Percentiles rank a stretch among this genome's conserved stretches.
These are phyloP conservation scores for Phoma herbarum DNA, from an alignment of 2,329 filamentous ascomycete genomes.

Conservation along the genomic window DNA sequence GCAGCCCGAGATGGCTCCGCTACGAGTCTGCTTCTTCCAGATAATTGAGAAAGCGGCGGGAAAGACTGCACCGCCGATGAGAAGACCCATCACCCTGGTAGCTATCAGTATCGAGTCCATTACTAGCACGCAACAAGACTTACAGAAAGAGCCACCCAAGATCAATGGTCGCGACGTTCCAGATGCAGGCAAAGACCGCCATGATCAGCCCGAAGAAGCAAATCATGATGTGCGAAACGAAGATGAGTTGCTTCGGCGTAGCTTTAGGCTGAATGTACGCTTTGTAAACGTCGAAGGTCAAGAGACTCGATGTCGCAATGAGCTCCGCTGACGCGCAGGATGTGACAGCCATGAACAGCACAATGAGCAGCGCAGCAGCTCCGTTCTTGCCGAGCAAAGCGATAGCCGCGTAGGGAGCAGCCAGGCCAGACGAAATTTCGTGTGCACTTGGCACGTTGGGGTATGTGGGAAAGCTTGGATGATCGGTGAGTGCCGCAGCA, in stretches of 20 bases:
- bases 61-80: slow-evolving; percentile 56
- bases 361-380: slow-evolving; percentile 40
- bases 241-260: slow-evolving; percentile 48
- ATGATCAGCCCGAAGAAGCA: slow-evolving; percentile 53
- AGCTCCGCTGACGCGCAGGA: slow-evolving; percentile 52
- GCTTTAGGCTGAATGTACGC: slow-evolving; percentile 53
- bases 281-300: slow-evolving; percentile 58
- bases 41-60: slow-evolving; percentile 50
- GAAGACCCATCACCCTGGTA: slow-evolving; percentile 50
- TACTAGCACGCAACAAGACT: slow-evolving; percentile 1
- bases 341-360: slow-evolving; percentile 50
- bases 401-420: slow-evolving; percentile 42
- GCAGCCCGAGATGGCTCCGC: slow-evolving; percentile 47
- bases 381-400: slow-evolving; percentile 43
- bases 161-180: slow-evolving; percentile 52
- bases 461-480: slow-evolving; percentile 56
- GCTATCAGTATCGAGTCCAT: slow-evolving; percentile 16
- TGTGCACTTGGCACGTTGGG: slow-evolving; percentile 40
- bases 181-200: slow-evolving; percentile 52
- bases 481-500: slow-evolving; percentile 55
- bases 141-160: slow-evolving; percentile 53
- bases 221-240: slow-evolving; percentile 53
- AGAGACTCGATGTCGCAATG: slow-evolving; percentile 52
- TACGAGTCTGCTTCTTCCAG: slow-evolving; percentile 48
- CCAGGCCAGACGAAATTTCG: slow-evolving; percentile 43